phyloP scores from a whole-genome alignment of 2,329 filamentous ascomycete genomes.

The Myriosclerotinia scirpicola region DNA sequence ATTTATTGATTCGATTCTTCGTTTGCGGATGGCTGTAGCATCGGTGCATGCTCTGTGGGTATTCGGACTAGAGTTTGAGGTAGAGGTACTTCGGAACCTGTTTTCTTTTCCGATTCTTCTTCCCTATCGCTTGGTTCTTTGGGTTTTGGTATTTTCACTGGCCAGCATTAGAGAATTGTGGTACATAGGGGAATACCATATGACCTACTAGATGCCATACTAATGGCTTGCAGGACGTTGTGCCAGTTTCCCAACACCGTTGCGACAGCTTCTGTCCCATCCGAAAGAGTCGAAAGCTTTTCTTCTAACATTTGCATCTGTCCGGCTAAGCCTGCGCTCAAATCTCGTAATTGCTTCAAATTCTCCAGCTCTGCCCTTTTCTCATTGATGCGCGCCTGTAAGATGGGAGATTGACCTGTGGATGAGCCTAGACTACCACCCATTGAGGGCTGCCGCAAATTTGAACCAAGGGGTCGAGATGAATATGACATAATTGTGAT shows the following conservation, averaged over 20 bases:
- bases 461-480: slow-evolving; percentile 59
- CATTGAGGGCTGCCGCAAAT: slow-evolving; percentile 63
- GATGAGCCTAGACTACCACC: slow-evolving; percentile 48
- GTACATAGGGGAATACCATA: not conserved
- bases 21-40: slow-evolving; percentile 44
- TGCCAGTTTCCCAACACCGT: slow-evolving; percentile 41
- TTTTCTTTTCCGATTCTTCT: slow-evolving; percentile 45
- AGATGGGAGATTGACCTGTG: slow-evolving; percentile 63
- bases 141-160: slow-evolving; percentile 69
- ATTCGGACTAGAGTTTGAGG: slow-evolving; percentile 84
- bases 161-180: not conserved
- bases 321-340: slow-evolving; percentile 73
- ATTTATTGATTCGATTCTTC: slow-evolving; percentile 27
- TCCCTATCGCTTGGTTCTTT: slow-evolving; percentile 47
- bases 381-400: slow-evolving; percentile 76
- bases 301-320: slow-evolving; percentile 82
- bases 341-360: slow-evolving; percentile 72
- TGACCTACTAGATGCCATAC: slow-evolving; percentile 76
- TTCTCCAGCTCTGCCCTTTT: slow-evolving; percentile 83
- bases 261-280: slow-evolving; percentile 72
- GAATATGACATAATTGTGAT: slow-evolving; percentile 53
- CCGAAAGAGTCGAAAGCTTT: slow-evolving; percentile 73
- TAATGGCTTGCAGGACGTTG: slow-evolving; percentile 79
- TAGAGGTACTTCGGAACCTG: slow-evolving; percentile 49
- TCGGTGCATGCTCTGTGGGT: slow-evolving; percentile 73